These are phyloP conservation scores for Colletotrichum somersetense DNA, from an alignment of 2,329 filamentous ascomycete genomes.

Conservation along the genomic window DNA sequence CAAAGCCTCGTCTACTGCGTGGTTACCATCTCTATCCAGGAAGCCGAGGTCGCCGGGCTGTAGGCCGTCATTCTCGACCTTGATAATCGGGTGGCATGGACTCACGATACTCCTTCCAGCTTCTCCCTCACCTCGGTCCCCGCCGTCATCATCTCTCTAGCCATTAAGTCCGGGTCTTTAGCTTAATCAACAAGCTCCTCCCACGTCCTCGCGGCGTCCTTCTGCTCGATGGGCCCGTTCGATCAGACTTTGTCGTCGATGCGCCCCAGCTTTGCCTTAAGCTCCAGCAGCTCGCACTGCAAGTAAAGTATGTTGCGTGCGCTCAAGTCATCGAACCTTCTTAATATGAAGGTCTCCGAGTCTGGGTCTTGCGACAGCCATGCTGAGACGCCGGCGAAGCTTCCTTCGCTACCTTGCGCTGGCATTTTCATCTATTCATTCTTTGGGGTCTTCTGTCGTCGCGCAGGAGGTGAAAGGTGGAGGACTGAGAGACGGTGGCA, in stretches of 20 bases:
- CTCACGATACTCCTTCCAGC: slow-evolving; percentile 1
- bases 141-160: not conserved
- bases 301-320: not conserved
- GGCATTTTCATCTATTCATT: not conserved
- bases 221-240: no score
- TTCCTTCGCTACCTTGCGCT: not conserved
- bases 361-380: not conserved
- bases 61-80: not conserved
- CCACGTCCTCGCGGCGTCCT: not conserved
- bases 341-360: not conserved
- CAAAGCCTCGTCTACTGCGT: not conserved
- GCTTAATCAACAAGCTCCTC: not conserved
- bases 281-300: not conserved
- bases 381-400: not conserved
- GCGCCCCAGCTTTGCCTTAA: not conserved
- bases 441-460: not conserved
- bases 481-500: not conserved
- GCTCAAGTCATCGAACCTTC: not conserved
- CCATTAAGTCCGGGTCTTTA: not conserved
- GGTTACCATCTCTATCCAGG: not conserved
- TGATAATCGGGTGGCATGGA: no score
- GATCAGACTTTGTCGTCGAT: not conserved
- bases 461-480: not conserved
- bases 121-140: not conserved
- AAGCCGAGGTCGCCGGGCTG: not conserved